These are phyloP conservation scores for Microsporum audouinii DNA, from an alignment of 2,329 filamentous ascomycete species.

Conservation along the genomic window DNA sequence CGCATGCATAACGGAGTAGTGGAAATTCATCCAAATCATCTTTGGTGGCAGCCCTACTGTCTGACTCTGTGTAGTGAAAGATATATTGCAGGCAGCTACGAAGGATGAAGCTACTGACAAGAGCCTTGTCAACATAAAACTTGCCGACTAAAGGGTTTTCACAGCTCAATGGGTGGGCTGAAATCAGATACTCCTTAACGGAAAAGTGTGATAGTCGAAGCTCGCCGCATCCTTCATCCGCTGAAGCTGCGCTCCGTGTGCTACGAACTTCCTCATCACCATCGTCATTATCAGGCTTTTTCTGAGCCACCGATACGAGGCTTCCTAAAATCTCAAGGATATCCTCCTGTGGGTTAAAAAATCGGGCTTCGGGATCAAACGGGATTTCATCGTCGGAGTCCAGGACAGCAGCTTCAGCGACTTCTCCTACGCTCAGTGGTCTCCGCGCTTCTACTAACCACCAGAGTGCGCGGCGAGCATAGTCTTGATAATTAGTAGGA, in stretches of 20 bases:
- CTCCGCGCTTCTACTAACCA: neutral
- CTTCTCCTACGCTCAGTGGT: neutral
- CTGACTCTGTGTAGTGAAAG: neutral
- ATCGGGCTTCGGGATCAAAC: neutral
- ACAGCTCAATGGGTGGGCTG: neutral
- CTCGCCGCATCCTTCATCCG: neutral
- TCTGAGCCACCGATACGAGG: neutral
- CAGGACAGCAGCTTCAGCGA: neutral
- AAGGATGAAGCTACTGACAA: neutral
- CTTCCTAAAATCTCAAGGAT: neutral
- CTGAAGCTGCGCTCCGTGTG: neutral
- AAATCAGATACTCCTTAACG: neutral
- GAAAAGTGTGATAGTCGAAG: neutral
- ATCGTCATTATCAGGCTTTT: neutral
- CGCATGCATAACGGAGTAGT: neutral
- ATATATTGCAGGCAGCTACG: neutral
- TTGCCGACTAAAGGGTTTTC: neutral
- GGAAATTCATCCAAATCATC: neutral
- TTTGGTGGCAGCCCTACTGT: neutral
- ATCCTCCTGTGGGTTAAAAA: neutral
- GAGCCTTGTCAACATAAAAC: neutral
- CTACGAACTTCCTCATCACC: neutral
- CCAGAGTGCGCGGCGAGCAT: neutral
- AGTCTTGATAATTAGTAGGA: conserved; percentile 5
- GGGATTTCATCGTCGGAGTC: neutral